Percentiles rank a stretch among this genome's conserved stretches.
phyloP scores from a whole-genome alignment of 371 early-diverging fungal species.

The Conidiobolus incongruus region DNA sequence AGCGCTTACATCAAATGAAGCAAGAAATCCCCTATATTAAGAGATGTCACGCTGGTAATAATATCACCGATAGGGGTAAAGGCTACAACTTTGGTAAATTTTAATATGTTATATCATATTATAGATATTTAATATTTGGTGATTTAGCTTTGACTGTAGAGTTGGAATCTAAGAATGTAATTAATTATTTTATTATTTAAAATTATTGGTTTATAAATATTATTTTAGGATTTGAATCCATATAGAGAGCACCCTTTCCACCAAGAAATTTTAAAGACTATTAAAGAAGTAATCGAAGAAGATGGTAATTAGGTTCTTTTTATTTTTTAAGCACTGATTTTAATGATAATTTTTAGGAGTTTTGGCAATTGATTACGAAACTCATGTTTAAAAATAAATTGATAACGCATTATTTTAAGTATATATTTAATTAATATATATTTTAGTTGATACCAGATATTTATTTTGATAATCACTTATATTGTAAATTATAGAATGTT shows the following conservation, averaged over 20 bases:
- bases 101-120: background rate
- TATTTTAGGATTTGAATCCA: background rate
- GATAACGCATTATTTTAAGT: no score
- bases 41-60: background rate
- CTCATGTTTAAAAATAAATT: no score
- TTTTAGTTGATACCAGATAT: no score
- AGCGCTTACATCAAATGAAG: background rate
- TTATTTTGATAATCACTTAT: no score
- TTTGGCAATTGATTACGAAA: conserved; percentile 2
- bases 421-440: no score
- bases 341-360: background rate
- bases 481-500: no score
- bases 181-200: background rate
- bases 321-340: background rate
- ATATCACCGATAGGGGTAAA: conserved; percentile 1
- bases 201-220: background rate
- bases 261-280: background rate
- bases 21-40: background rate
- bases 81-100: conserved; percentile 1
- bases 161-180: background rate
- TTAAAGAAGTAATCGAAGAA: background rate
- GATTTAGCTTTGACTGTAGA: conserved; percentile 1
- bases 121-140: background rate
- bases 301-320: background rate
- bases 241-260: conserved; percentile 3